Base-by-base conservation (phyloP, 1,139 yeast genomes). In the Debaryomycetaceae sp. region DNA sequence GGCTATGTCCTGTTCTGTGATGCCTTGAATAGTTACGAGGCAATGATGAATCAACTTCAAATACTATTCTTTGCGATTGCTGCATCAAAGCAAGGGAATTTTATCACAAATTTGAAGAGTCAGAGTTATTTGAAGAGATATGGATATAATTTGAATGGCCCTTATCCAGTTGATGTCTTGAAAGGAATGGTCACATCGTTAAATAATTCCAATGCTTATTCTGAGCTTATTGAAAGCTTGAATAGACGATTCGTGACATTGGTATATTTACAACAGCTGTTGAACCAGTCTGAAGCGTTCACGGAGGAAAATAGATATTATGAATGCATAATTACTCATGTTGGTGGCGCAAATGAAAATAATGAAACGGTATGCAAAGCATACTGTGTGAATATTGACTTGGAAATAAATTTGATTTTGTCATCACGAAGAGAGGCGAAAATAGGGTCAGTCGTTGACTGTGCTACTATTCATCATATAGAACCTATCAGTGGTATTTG, bases 331-430 rank as follows among this genome's bases (percentile, higher is more conserved):
- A 45, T 69, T 3, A 68, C 74, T 1, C 49, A 54, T 34, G 47
- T 53, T 5, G 72, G 69, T 1, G 44, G 45, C 27, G 38, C 37
- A 6, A 31, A 53, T 0, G 45, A 50, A 0, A 52, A 46, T 1
- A 45, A 47, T 6, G 49, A 47, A 23, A 49, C 49, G 9, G 24
- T 62, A 2, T 51, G 59, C 6, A 53, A 52, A 36, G 81, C 69
- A 0, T 78, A 66, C 51, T 77, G 83, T 50, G 47, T 58, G 42
- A 75, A 76, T n/a, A 53, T 75, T 42, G 77, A 69, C n/a, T 51
- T 77, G 7, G 76, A 72, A 44, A 74, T 78, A n/a, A 73, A 74
- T 11, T 58, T 79, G 6, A 44, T 64, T 22, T 47, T 59, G 5
- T 49, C 51, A 6, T 42, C 45, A 5, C 54, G 54, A 11, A 47